These are phyloP conservation scores for Diplocarpon rosae DNA, from an alignment of 2,329 filamentous ascomycete genomes.

Conservation along the genomic window DNA sequence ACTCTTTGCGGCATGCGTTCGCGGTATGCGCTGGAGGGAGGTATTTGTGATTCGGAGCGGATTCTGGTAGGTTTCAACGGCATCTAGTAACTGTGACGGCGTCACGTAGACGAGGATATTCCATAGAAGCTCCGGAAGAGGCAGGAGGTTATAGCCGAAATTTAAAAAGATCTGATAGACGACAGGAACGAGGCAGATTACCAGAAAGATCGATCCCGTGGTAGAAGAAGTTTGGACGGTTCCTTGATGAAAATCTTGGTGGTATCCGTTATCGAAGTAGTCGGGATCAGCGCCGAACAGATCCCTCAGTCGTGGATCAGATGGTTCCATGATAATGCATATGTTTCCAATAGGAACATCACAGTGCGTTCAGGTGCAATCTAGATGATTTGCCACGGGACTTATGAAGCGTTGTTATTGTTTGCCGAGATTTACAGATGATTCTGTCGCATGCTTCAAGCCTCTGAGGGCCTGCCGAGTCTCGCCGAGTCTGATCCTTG, in stretches of 20 bases:
- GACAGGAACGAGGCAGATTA: slow-evolving; percentile 20
- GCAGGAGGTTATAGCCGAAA: slow-evolving; percentile 29
- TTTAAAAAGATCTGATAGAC: slow-evolving; percentile 23
- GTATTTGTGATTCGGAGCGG: slow-evolving; percentile 37
- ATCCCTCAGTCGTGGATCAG: slow-evolving; percentile 15
- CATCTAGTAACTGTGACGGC: slow-evolving; percentile 46
- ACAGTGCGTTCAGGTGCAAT: background rate
- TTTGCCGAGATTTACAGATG: too few species aligned
- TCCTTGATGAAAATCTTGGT: slow-evolving; percentile 25
- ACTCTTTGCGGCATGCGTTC: slow-evolving; percentile 48
- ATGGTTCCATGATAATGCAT: slow-evolving; percentile 26
- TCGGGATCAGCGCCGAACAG: slow-evolving; percentile 23
- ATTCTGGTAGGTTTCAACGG: slow-evolving; percentile 35
- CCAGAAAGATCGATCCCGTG: slow-evolving; percentile 14
- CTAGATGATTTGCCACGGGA: too few species aligned
- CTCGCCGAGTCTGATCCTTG: too few species aligned
- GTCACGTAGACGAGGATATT: slow-evolving; percentile 45
- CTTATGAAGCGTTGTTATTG: background rate
- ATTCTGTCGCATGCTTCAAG: too few species aligned
- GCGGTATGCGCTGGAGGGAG: slow-evolving; percentile 28
- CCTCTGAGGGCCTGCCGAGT: too few species aligned
- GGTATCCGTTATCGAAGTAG: slow-evolving; percentile 19
- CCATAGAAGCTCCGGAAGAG: slow-evolving; percentile 44
- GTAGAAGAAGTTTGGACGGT: slow-evolving; percentile 7
- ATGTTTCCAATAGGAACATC: slow-evolving; percentile 4